Base-by-base conservation (phyloP, 2,329 filamentous ascomycete species). In the Colletotrichum somersetense region DNA sequence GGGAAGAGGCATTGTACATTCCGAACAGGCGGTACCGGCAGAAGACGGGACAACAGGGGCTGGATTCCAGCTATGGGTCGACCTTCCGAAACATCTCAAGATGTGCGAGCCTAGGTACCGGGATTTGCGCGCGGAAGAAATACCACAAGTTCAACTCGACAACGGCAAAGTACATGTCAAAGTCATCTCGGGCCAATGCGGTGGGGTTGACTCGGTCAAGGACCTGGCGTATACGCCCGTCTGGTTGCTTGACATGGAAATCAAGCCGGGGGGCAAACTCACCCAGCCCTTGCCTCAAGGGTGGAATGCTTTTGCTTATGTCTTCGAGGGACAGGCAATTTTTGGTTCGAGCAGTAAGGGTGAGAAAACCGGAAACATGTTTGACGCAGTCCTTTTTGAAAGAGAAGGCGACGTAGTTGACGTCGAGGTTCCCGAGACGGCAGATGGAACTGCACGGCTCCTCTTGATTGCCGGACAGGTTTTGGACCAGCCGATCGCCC, bases 191-290 rank as follows among this genome's bases (percentile, higher is more conserved):
- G 96, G 96, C 23, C 90, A 92, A 79, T 92, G 90, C 64, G 91
- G 95, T 77, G 95, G 93, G 55, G 89, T 96, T 63, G 95, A 98
- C 79, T 94, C 91, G 14, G 89, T 97, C 65, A 91, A 96, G 79
- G 95, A 98, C 79, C 85, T 98, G 53, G 95, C 96, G 12, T 97
- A 98, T 82, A 98, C 96, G 1, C 96, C 96, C 0, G 94, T 98
- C 26, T 98, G 96, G 96, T 87, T 97, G 73, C 86, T 98, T 52
- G 96, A 98, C 79, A 85, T 98, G 64, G 91, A 89, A 23, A 89
- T 98, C 64, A 84, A 90, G 77, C 94, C 95, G 0, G 96, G 96
- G 65, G 95, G 93, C 61, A 89, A 86, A 70, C 85, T 98, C 75
- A 86, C 85, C 26, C 96, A 98, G 84, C 81, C 88, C 5, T 79